These are phyloP conservation scores for Massariosphaeria phaeospora DNA, from an alignment of 495 filamentous ascomycete genomes.

Conservation along the genomic window DNA sequence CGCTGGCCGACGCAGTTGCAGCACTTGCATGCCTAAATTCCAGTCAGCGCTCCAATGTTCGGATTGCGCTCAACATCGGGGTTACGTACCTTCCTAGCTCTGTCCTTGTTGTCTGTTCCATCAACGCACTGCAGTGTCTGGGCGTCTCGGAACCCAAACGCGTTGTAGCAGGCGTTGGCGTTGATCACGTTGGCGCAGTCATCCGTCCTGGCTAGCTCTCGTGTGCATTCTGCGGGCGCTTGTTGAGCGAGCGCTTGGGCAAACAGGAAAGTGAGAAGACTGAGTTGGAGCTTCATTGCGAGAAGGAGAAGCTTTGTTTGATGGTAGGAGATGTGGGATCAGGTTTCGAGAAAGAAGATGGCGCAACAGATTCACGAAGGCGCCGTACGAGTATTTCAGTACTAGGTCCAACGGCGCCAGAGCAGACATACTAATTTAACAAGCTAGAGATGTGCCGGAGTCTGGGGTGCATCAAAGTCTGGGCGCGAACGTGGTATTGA, in stretches of 20 bases:
- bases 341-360: neutral
- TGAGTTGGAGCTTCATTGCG: conserved; percentile 20
- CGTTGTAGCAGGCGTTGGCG: conserved; percentile 31
- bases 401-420: neutral
- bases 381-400: conserved; percentile 1
- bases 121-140: conserved; percentile 24
- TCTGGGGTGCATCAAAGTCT: neutral
- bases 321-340: neutral
- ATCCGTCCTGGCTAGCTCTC: conserved; percentile 18
- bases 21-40: conserved; percentile 27
- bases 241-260: conserved; percentile 6
- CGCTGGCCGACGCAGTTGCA: conserved; percentile 22
- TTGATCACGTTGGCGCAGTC: conserved; percentile 27
- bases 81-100: conserved; percentile 22
- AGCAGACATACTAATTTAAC: neutral
- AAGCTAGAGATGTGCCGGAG: neutral
- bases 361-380: conserved; percentile 12
- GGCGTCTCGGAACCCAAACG: conserved; percentile 11
- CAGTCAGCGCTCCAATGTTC: neutral
- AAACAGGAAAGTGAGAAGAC: conserved; percentile 6
- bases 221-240: conserved; percentile 16
- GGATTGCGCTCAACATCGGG: neutral
- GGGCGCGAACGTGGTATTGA: conserved; percentile 13
- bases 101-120: conserved; percentile 20
- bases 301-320: too few species aligned